Percentiles rank a stretch among this genome's conserved stretches.
Evolutionary conservation across 768 basidiomycete genomes (phyloP).

Genomic region (Dioszegia hungarica): DNA sequence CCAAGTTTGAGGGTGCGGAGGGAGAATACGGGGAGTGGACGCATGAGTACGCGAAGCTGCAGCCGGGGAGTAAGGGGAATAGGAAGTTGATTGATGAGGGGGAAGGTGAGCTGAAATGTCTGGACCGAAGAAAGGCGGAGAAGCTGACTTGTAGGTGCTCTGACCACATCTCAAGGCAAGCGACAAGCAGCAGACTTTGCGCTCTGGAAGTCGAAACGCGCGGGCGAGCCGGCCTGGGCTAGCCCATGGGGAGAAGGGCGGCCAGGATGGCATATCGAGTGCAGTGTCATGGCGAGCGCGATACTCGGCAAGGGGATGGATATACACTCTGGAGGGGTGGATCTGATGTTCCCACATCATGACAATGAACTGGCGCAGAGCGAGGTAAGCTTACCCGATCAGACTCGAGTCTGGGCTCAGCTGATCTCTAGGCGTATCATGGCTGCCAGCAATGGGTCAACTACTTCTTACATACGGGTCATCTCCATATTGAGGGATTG

Average conservation of each 20-base stretch:
- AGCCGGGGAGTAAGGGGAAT: conserved; percentile 95
- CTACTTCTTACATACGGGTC: conserved; percentile 97
- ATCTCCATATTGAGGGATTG: conserved; percentile 93
- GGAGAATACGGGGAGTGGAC: conserved; percentile 52
- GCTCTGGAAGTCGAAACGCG: conserved; percentile 85
- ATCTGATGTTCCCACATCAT: conserved; percentile 98
- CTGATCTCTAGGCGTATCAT: conserved; percentile 71
- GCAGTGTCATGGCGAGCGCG: conserved; percentile 94
- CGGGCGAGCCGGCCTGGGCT: conserved; percentile 93
- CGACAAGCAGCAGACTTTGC: conserved; percentile 90
- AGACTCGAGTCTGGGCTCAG: neutral
- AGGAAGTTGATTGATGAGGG: conserved; percentile 81
- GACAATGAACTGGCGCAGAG: conserved; percentile 98
- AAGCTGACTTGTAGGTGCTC: conserved; percentile 53
- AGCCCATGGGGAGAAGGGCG: conserved; percentile 95
- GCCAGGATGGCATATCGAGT: conserved; percentile 99
- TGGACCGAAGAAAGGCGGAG: neutral
- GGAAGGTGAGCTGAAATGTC: conserved; percentile 61
- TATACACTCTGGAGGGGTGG: conserved; percentile 94
- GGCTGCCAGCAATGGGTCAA: conserved; percentile 91
- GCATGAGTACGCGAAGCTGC: conserved; percentile 88
- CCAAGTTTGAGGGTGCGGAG: conserved; percentile 66
- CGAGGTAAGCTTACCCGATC: conserved; percentile 57
- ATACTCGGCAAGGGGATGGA: conserved; percentile 88
- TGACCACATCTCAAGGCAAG: conserved; percentile 60